Evolutionary conservation across 2,329 filamentous ascomycete species (phyloP).

Genomic region (Diaporthe capsici): DNA sequence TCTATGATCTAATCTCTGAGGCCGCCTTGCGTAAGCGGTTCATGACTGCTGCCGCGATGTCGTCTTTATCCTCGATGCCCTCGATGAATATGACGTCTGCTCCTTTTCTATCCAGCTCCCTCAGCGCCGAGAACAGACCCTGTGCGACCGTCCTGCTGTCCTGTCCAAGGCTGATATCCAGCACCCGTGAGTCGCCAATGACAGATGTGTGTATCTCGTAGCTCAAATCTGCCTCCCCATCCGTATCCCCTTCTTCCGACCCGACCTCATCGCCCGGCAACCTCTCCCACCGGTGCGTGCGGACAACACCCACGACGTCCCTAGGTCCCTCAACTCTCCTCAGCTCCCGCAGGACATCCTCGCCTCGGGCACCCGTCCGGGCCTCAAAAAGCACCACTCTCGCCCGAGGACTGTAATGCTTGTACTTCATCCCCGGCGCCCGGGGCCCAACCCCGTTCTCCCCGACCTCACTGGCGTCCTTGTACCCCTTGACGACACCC

Average conservation of each 20-base stretch:
- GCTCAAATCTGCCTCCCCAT: constrained; percentile 49
- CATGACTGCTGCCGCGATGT: constrained; percentile 90
- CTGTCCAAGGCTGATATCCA: constrained; percentile 81
- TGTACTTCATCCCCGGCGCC: constrained; percentile 98
- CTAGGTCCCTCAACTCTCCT: constrained; percentile 46
- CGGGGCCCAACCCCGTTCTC: constrained; percentile 69
- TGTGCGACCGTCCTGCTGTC: constrained; percentile 83
- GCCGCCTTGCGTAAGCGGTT: constrained; percentile 86
- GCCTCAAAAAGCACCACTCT: constrained; percentile 86
- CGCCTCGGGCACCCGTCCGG: constrained; percentile 51
- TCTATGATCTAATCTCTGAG: constrained; percentile 60
- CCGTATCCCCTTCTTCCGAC: constrained; percentile 45
- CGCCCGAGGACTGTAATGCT: constrained; percentile 95
- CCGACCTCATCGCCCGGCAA: constrained; percentile 57
- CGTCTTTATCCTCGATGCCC: constrained; percentile 83
- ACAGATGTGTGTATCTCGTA: constrained; percentile 56
- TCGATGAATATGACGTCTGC: constrained; percentile 93
- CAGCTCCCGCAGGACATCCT: constrained; percentile 53
- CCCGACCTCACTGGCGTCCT: constrained; percentile 78
- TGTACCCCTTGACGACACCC: constrained; percentile 81
- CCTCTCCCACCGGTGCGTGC: constrained; percentile 67
- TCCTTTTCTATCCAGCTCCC: constrained; percentile 84
- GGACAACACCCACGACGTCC: constrained; percentile 65
- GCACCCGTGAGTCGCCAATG: constrained; percentile 57
- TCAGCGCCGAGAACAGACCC: constrained; percentile 87